These are phyloP conservation scores for Solanum microdontum DNA, from an alignment of 257 asterid species.

Conservation along the genomic window DNA sequence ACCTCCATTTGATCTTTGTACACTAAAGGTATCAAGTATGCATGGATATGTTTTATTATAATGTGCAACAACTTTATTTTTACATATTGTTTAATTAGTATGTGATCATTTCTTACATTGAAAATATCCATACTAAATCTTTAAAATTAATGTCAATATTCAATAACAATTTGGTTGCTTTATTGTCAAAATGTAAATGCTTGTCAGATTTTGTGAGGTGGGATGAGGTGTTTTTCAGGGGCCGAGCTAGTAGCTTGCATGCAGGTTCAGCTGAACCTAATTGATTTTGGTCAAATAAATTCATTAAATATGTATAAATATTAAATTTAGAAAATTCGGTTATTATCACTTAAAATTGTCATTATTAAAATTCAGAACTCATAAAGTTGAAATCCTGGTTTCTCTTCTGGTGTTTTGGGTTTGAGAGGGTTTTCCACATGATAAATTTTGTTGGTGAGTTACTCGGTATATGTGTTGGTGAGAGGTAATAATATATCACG, in stretches of 20 bases:
- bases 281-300: background rate
- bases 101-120: background rate
- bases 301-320: background rate
- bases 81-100: background rate
- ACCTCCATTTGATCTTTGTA: background rate
- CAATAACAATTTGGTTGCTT: background rate
- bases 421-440: background rate
- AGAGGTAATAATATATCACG: background rate
- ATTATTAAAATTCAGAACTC: background rate
- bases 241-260: background rate
- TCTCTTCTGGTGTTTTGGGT: background rate
- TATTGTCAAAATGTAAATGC: background rate
- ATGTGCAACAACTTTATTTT: background rate
- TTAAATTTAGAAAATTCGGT: background rate
- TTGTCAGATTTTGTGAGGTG: background rate
- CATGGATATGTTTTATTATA: background rate
- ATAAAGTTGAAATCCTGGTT: background rate
- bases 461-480: background rate
- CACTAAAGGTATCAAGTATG: background rate
- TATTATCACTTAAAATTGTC: background rate
- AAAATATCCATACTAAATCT: background rate
- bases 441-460: background rate
- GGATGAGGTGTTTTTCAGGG: fast-evolving
- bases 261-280: background rate
- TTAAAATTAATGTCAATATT: no score